Evolutionary conservation across 768 basidiomycete genomes (phyloP).

Genomic region (Boletus pseudo-olivaceus): DNA sequence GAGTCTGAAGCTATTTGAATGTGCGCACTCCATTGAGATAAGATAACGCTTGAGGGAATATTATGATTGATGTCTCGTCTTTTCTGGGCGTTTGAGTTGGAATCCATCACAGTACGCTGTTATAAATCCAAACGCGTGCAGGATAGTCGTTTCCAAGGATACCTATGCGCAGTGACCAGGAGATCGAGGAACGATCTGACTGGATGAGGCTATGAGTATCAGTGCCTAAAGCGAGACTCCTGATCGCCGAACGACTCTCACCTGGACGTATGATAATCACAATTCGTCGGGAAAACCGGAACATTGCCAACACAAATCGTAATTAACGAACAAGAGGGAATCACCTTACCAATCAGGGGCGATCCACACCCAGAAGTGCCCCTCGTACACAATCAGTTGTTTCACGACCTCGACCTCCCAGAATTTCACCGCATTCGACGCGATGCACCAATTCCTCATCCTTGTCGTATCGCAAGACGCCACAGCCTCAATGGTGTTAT

Average conservation of each 20-base stretch:
- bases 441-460: not conserved
- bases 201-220: not conserved
- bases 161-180: not conserved
- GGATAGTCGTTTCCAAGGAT: not conserved
- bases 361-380: not conserved
- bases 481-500: not conserved
- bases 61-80: too few relatives aligned
- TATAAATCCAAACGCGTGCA: not conserved
- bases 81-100: not conserved
- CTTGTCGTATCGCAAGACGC: not conserved
- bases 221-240: not conserved
- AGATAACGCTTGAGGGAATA: not conserved
- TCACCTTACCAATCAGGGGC: not conserved
- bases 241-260: not conserved
- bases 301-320: not conserved
- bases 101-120: not conserved
- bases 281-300: not conserved
- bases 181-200: not conserved
- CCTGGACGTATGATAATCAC: not conserved
- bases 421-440: not conserved
- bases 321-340: not conserved
- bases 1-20: not conserved
- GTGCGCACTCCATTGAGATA: not conserved
- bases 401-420: not conserved
- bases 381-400: not conserved